These are phyloP conservation scores for Asterella californica DNA, from an alignment of 225 moss, liverwort and hornwort genomes.

Conservation along the genomic window DNA sequence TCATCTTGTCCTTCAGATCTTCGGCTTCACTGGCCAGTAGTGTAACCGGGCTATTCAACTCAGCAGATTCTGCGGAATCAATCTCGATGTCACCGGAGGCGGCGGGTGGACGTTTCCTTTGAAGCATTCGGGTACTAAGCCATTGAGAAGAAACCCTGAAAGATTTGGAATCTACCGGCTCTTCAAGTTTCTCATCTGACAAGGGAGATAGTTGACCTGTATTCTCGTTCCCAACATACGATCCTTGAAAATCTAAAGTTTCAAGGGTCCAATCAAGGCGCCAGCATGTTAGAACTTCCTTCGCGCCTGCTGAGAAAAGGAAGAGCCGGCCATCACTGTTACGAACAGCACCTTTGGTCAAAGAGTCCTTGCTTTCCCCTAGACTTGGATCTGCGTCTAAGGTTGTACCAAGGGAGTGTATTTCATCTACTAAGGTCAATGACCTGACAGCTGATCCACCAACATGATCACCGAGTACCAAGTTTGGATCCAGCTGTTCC, in stretches of 20 bases:
- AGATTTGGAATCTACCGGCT: not conserved
- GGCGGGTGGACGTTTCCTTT: slow-evolving; percentile 2
- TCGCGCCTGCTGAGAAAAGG: slow-evolving; percentile 89
- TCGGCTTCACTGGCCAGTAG: not conserved
- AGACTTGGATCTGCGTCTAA: not conserved
- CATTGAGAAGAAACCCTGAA: slow-evolving; percentile 27
- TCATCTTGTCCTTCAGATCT: not conserved
- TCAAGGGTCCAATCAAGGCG: slow-evolving; percentile 58
- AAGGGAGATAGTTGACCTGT: slow-evolving; percentile 2
- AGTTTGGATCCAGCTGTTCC: slow-evolving; percentile 50
- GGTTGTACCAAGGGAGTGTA: slow-evolving; percentile 24
- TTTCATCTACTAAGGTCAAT: slow-evolving; percentile 60
- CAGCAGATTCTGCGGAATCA: not conserved
- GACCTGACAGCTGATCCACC: slow-evolving; percentile 96
- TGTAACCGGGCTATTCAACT: not conserved
- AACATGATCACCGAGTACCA: slow-evolving; percentile 77
- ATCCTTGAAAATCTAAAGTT: slow-evolving; percentile 20
- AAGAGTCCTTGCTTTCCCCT: slow-evolving; percentile 28
- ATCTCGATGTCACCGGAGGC: not conserved
- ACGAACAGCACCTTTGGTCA: slow-evolving; percentile 15
- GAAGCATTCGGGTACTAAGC: slow-evolving; percentile 41
- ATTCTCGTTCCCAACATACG: slow-evolving; percentile 10
- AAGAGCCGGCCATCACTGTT: slow-evolving; percentile 14
- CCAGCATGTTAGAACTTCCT: slow-evolving; percentile 96
- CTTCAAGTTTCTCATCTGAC: slow-evolving; percentile 11